Evolutionary conservation across 768 basidiomycete genomes (phyloP), one percentile per base, ranked within the genome.

Genomic region (Boletus huronensis): DNA sequence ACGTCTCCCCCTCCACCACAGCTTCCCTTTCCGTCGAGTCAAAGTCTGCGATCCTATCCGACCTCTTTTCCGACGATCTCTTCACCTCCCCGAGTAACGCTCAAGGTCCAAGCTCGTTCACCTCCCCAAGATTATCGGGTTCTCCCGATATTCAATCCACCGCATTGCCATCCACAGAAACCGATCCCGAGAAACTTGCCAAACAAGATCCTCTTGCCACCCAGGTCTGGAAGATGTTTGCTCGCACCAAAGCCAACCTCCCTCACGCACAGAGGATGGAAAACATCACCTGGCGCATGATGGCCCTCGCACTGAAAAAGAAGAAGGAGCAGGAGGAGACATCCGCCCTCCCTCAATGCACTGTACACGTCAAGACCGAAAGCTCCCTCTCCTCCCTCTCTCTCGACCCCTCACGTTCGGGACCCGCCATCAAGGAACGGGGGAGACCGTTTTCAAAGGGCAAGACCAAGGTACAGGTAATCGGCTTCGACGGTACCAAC

Each of bases 261-360:
- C 93, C 95, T 29, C 92, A 96, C 67, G 92, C 90, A 0, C 91
- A 94, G 72, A 77, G 95, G 65, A 94, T 99, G 92, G 97, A 98
- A 75, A 98, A 98, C 67, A 71, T 98, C 51, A 97, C 95, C 1
- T 98, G 96, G 96, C 76, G 97, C 55, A 91, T 98, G 93, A 98
- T 98, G 95, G 89, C 94, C 25, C 76, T 99, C 67, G 92, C 90
- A 13, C 75, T 99, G 52, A 88, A 88, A 78, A 96, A 90, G 80
- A 87, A 87, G 75, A 85, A 85, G 72, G 87, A 88, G 41, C 85
- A 87, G 21, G 85, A 87, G 52, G 77, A 82, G 5, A 0, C 36
- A 2, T 11, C 17, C 16, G 0, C 23, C 14, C 2, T 39, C 5
- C 28, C 28, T 6, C 60, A 39, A 7, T 8, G 5, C 3, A 64